Evolutionary conservation across 768 basidiomycete species (phyloP), one percentile per base, ranked within the genome.

Genomic region (Suillus lakei): DNA sequence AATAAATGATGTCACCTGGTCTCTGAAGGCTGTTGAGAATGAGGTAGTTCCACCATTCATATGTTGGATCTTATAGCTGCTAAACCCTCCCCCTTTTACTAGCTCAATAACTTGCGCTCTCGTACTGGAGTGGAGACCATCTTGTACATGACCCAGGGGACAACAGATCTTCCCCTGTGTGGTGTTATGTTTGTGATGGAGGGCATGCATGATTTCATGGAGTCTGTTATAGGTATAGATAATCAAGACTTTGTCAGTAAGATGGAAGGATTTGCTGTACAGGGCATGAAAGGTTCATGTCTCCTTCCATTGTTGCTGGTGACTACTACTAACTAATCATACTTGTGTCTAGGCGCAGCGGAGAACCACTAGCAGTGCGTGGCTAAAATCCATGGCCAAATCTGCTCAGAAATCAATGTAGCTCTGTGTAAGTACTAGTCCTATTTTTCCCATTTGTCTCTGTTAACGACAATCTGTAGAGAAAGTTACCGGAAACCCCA

Each of bases 281-380:
- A 65, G 16, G 64, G 64, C 32, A 65, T 65, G 38, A 41, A 23
- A 64, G n/a, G n/a, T n/a, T n/a, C n/a, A n/a, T n/a, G n/a, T n/a
- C n/a, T n/a, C n/a, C n/a, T n/a, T n/a, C n/a, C n/a, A n/a, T n/a
- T n/a, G n/a, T n/a, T n/a, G n/a, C n/a, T n/a, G n/a, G n/a, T n/a
- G n/a, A n/a, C n/a, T n/a, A n/a, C n/a, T n/a, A n/a, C n/a, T n/a
- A n/a, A n/a, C n/a, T n/a, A n/a, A n/a, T n/a, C n/a, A n/a, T n/a
- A n/a, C n/a, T 44, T 46, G 8, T 46, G 44, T 21, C n/a, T n/a
- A 64, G 63, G 63, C 21, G 63, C 53, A 43, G 63, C 39, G 13
- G 34, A 28, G 18, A 64, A 56, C 48, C 55, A 64, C 36, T 39
- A 64, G 41, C 39, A 64, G 28, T 39, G 54, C 12, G 16, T 58